phyloP scores from a whole-genome alignment of 2,329 filamentous ascomycete species.

The Penicillium vulpinum region DNA sequence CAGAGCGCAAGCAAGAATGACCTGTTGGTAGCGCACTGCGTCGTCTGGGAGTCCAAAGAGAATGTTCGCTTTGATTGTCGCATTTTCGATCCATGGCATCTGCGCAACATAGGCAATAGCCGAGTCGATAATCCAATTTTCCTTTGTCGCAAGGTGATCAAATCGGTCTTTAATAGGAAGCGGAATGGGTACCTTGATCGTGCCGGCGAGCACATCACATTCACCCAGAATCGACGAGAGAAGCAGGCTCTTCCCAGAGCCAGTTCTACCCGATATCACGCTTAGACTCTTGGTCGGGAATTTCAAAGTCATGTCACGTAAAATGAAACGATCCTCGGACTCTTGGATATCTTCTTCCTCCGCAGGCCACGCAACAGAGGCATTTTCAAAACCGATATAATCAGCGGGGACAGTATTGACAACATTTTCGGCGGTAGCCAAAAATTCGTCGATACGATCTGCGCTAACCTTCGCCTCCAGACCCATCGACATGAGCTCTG shows the following conservation, averaged over 20 bases:
- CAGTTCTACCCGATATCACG: slow-evolving; percentile 74
- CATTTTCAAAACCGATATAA: slow-evolving; percentile 64
- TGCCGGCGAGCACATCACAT: slow-evolving; percentile 66
- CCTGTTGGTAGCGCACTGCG: slow-evolving; percentile 67
- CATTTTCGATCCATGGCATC: slow-evolving; percentile 84
- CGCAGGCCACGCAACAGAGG: slow-evolving; percentile 73
- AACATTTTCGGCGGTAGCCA: slow-evolving; percentile 69
- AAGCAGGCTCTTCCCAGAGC: slow-evolving; percentile 74
- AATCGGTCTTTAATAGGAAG: slow-evolving; percentile 51
- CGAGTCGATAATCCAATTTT: slow-evolving; percentile 45
- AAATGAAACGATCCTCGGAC: slow-evolving; percentile 62
- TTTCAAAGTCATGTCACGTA: slow-evolving; percentile 63
- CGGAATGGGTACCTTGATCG: slow-evolving; percentile 51
- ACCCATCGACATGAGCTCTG: slow-evolving; percentile 69
- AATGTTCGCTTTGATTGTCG: slow-evolving; percentile 75
- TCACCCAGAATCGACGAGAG: slow-evolving; percentile 74
- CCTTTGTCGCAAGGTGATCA: slow-evolving; percentile 61
- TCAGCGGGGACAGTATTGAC: slow-evolving; percentile 58
- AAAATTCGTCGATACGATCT: slow-evolving; percentile 69
- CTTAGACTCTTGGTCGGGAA: slow-evolving; percentile 71
- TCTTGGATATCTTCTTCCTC: slow-evolving; percentile 49
- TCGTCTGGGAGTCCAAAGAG: slow-evolving; percentile 72
- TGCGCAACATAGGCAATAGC: slow-evolving; percentile 75
- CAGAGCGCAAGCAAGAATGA: slow-evolving; percentile 71
- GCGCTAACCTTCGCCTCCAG: slow-evolving; percentile 74